Percentiles rank a stretch among this genome's conserved stretches.
Conservation (phyloP, 805 yeast genomes). For the Pichia sporocuriosa region DNA sequence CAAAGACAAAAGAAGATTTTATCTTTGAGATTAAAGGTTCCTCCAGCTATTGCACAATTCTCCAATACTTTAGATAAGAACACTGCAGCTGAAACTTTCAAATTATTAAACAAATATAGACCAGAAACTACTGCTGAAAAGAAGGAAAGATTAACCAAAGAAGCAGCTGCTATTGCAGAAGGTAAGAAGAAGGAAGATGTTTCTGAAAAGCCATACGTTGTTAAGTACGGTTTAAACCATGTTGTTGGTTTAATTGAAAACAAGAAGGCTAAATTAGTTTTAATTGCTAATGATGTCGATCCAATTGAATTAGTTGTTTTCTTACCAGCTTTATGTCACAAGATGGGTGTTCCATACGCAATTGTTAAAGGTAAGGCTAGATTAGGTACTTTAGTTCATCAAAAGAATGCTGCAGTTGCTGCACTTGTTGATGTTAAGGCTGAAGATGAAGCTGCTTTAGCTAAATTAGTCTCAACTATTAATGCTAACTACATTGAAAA, state of each 20-base stretch:
- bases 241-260: constrained; percentile 94
- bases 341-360: constrained; percentile 99
- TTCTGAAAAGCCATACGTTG: constrained; percentile 93
- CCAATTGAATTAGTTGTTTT: constrained; percentile 96
- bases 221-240: constrained; percentile 98
- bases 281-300: constrained; percentile 98
- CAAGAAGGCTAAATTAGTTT: constrained; percentile 96
- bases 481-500: constrained; percentile 89
- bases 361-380: constrained; percentile 98
- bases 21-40: constrained; percentile 94
- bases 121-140: constrained; percentile 97
- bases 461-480: constrained; percentile 87
- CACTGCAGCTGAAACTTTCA: constrained; percentile 96
- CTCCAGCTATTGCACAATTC: constrained; percentile 97
- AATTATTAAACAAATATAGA: constrained; percentile 97
- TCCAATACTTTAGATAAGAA: constrained; percentile 95
- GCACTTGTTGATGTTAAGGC: constrained; percentile 93
- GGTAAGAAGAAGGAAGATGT: constrained; percentile 97
- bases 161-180: constrained; percentile 98
- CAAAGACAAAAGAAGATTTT: constrained; percentile 99
- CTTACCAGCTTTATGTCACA: constrained; percentile 98
- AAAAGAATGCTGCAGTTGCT: constrained; percentile 95
- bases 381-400: constrained; percentile 95
- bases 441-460: constrained; percentile 92
- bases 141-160: constrained; percentile 98